Evolutionary conservation across 495 filamentous ascomycete genomes (phyloP).

Genomic region (Polyplosphaeria fusca): DNA sequence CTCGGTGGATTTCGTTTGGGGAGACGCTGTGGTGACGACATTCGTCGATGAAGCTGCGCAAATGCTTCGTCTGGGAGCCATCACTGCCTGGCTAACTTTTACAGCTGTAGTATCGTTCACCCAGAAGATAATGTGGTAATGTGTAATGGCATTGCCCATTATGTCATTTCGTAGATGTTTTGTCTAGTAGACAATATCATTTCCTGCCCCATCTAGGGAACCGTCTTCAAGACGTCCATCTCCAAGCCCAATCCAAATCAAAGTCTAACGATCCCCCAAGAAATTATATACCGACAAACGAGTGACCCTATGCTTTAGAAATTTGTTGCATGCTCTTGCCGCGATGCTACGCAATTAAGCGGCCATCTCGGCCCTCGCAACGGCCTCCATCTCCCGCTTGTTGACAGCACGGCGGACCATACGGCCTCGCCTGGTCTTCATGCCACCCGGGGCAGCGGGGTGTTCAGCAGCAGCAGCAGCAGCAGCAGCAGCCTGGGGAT

Average conservation of each 20-base stretch:
- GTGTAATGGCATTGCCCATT: too few relatives aligned
- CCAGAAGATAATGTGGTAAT: too few relatives aligned
- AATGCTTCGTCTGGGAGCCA: too few relatives aligned
- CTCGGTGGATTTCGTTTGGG: too few relatives aligned
- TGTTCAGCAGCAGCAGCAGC: not conserved
- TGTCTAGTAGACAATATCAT: not conserved
- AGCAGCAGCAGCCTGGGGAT: not conserved
- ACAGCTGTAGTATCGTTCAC: too few relatives aligned
- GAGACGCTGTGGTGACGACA: too few relatives aligned
- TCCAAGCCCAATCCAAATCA: not conserved
- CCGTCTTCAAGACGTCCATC: not conserved
- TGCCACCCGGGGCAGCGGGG: not conserved
- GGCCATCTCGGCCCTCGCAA: not conserved
- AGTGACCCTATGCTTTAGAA: not conserved
- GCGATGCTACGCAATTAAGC: slow-evolving; percentile 4
- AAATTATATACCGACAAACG: not conserved
- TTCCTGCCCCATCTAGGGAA: not conserved
- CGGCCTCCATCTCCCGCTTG: slow-evolving; percentile 1
- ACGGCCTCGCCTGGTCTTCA: not conserved
- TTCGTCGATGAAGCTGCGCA: too few relatives aligned
- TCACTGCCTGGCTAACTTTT: too few relatives aligned
- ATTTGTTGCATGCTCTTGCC: not conserved
- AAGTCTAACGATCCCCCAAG: not conserved
- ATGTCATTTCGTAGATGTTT: too few relatives aligned
- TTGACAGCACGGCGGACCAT: slow-evolving; percentile 6